These are phyloP conservation scores for Silene latifolia DNA, from an alignment of 148 eudicot species.

Conservation along the genomic window DNA sequence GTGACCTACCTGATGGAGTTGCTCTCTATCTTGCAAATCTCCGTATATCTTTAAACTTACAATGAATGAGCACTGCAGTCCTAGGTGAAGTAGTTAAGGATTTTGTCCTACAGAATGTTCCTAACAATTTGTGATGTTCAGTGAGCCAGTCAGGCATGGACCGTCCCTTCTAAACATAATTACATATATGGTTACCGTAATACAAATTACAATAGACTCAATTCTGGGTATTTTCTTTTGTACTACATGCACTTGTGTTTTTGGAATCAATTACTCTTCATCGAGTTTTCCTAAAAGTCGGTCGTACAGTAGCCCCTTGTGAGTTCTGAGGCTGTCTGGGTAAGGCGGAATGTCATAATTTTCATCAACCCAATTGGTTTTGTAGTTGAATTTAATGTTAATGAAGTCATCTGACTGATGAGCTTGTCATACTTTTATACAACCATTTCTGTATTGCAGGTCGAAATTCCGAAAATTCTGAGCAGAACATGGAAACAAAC, in stretches of 20 bases:
- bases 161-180: background rate
- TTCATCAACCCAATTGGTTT: too few relatives aligned
- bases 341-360: too few relatives aligned
- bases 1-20: constrained; percentile 51
- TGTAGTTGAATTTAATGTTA: too few relatives aligned
- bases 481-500: too few relatives aligned
- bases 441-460: too few relatives aligned
- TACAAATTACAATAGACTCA: background rate
- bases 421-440: too few relatives aligned
- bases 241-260: background rate
- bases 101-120: too few relatives aligned
- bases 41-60: constrained; percentile 45
- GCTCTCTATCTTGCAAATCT: constrained; percentile 38
- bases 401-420: too few relatives aligned
- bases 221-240: background rate
- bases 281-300: background rate
- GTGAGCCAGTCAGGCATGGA: too few relatives aligned
- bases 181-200: background rate
- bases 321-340: too few relatives aligned
- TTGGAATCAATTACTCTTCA: background rate
- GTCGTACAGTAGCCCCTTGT: background rate
- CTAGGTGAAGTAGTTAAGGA: constrained; percentile 79
- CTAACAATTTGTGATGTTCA: too few relatives aligned
- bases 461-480: too few relatives aligned
- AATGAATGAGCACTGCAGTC: constrained; percentile 73